Base-by-base conservation (phyloP, 2,329 filamentous ascomycete species). In the Byssothecium circinans region DNA sequence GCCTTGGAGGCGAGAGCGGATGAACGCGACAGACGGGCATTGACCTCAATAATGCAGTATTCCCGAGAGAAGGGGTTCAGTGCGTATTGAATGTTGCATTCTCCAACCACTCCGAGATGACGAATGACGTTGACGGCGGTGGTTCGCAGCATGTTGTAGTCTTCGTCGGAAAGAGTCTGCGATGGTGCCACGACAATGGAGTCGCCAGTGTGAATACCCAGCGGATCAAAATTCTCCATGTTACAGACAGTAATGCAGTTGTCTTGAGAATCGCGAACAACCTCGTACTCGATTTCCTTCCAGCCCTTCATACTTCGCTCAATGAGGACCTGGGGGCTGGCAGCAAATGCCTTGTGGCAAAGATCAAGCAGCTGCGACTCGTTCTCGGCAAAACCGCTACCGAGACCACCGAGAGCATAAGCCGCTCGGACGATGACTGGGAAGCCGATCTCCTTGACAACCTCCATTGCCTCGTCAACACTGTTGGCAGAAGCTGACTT, bases 161-260 rank as follows among this genome's bases (percentile, higher is more conserved):
- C 94, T 70, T 96, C 91, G 51, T 99, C 92, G 2, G 91, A 96
- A 15, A 99, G 79, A 0, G 94, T 99, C 74, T 97, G 94, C 3
- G 92, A 97, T 33, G 94, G 94, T 8, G 94, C 94, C 38, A 99
- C 94, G 43, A 99, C 94, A 58, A 99, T 96, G 11, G 92, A 97
- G 70, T 99, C 94, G 71, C 94, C 94, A 2, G 94, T 99, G 68
- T 97, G 94, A 54, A 97, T 97, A 64, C 94, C 94, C 1, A 99
- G 85, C 46, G 94, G 94, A 71, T 99, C 94, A 66, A 99, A 99
- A 77, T 99, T 99, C 78, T 99, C 94, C 94, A 99, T 97, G 78
- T 99, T 99, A 74, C 94, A 99, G 53, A 99, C 94, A 6, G 94
- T 99, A 69, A 99, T 97, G 71, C 94, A 99, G 81, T 97, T 97